Evolutionary conservation across 2,329 filamentous ascomycete species (phyloP), one percentile per base, ranked within the genome.

Genomic region (Hymenoscyphus scutula): DNA sequence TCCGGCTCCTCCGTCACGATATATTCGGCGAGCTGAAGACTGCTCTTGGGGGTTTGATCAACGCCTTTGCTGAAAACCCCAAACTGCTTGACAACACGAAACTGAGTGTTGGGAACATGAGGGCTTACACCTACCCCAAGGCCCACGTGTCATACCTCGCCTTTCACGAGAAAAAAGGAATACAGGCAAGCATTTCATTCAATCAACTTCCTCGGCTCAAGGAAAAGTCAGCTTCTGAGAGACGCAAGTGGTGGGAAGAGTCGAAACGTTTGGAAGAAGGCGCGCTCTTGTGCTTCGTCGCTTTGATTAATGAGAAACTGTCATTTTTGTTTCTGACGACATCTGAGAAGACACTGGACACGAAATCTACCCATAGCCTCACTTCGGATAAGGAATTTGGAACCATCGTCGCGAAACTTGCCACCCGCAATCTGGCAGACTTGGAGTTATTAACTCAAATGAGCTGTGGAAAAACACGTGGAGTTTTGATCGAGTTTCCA

Each of bases 11-110:
- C 55, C 65, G 73, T 2, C 72, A 75, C 81, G 83, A 86, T 65
- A 83, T 79, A 0, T 74, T 85, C 2, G 81, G 81, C 0, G 79
- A 83, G 60, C 73, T 86, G 2, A 80, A 84, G 65, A 76, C 76
- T 23, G 76, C 82, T 3, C 74, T 76, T 45, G 63, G 66, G 68
- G 37, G 65, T 56, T 45, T 71, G 64, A 62, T 64, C 37, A 38
- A 75, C 17, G 51, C 68, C 10, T 57, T 72, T 7, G 59, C 59
- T n/a, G 55, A 67, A 48, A 54, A 68, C 19, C 64, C 59, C 15
- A 63, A 62, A 25, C 19, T 69, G 3, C 56, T 69, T 32, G 63
- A 67, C 2, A 62, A 65, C 56, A 38, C 59, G 48, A 69, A 58
- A 62, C 65, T 62, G 10, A 64, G 45, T 55, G 65, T 65, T 58